Base-by-base conservation (phyloP, 257 asterid species). In the Nicotiana tabacum region DNA sequence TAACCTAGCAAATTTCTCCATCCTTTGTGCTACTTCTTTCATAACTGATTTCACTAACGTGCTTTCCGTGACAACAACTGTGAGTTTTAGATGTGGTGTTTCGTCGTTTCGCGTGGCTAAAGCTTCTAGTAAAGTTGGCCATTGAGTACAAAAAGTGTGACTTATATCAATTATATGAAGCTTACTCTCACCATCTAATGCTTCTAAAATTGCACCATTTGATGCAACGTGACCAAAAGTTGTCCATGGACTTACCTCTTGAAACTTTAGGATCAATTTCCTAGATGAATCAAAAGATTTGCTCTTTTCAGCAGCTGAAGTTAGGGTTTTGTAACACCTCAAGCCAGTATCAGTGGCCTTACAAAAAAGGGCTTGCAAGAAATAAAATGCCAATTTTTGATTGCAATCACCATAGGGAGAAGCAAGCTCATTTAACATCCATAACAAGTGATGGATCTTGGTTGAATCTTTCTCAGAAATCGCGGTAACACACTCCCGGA, bases 381-480 rank as follows among this genome's bases (percentile, higher is more conserved):
- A 96, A 82, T 96, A 93, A 35, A 90, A 84, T 5, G 98, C 98
- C 24, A 96, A 79, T 84, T 93, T 96, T 81, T 96, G 95, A 48
- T 93, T 94, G 83, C 87, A 87, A 84, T 94, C 99, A n/a, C 99
- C 99, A 77, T 96, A 96, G 2, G 99, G 99, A 29, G 98, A 96
- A 66, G 97, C 87, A 6, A 94, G 96, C 90, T 96, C 99, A 70
- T 94, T 96, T 17, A 96, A 84, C 97, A 92, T 92, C 98, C 99
- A 96, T 3, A 96, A 79, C 30, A 94, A 90, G 81, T 91, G 95
- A 83, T 90, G 98, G 89, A 90, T 89, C 91, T 87, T 93, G 82
- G 48, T 58, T 2, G 97, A 91, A 83, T 95, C 96, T 66, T 92
- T 92, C 0, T 89, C 91, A 12, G 87, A 85, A 65, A 95, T 88